Evolutionary conservation across 169 alveolate genomes (phyloP), one percentile per base, ranked within the genome.

Genomic region (Plasmodium reichenowi): DNA sequence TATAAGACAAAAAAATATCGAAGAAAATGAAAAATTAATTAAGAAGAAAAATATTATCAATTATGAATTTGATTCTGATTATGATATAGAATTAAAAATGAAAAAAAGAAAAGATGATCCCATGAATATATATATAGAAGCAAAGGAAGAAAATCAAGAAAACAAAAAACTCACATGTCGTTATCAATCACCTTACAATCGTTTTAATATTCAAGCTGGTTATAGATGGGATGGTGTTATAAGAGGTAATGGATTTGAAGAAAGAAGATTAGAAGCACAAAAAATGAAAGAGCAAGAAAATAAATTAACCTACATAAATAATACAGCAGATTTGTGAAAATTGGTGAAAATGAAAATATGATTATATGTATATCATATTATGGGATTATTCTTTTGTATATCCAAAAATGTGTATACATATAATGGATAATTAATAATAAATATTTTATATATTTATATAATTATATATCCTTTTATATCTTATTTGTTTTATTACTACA

Each of bases 191-290:
- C 95, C 96, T 9, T 95, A 95, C 38, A 97, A 97, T 89, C 93
- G 99, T 72, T 97, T 97, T 92, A 95, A 93, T 74, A 98, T 98
- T 64, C 91, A 92, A 26, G 97, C 99, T 26, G 99, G 99, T 5
- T 96, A 97, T 92, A 73, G 98, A 45, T 98, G 99, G 99, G 99
- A 98, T 89, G 99, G 99, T 24, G 97, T 97, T 20, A 97, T 97
- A 72, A 88, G 99, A 50, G 97, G 98, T 38, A 97, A 97, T 93
- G 99, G 98, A 0, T 97, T 93, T 92, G 99, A 98, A 88, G 94
- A 94, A 62, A 94, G 95, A 24, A 89, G 96, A 91, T 74, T 91
- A 22, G 90, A 91, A 15, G 85, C 88, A 5, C 73, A 85, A 43
- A 74, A 92, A n/a, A n/a, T 68, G 43, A 67, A 83, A 38, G 66